phyloP scores from a whole-genome alignment of 108 stramenopile genomes.

The Aurantiochytrium sp. region DNA sequence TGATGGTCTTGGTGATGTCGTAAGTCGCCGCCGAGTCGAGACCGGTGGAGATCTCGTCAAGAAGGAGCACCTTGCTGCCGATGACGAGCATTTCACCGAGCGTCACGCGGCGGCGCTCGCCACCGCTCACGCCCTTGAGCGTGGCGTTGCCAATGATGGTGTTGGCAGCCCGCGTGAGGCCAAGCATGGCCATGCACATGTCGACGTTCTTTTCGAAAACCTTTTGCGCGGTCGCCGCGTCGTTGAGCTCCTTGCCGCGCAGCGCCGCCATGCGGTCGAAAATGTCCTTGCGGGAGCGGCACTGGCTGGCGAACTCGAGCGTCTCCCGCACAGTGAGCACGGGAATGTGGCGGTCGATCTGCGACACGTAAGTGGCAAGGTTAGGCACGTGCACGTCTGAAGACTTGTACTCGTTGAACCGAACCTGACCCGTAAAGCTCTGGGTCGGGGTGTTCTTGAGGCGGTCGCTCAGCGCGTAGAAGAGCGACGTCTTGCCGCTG shows the following conservation, averaged over 20 bases:
- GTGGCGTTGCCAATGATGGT: conserved; percentile 59
- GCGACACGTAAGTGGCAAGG: conserved; percentile 10
- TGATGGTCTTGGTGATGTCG: conserved; percentile 65
- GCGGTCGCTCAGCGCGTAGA: background rate
- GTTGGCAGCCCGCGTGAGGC: conserved; percentile 41
- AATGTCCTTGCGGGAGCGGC: background rate
- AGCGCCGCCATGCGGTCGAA: background rate
- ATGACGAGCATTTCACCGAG: conserved; percentile 69
- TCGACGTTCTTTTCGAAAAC: conserved; percentile 47
- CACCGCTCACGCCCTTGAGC: conserved; percentile 76
- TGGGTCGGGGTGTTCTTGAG: background rate
- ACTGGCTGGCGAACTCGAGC: conserved; percentile 3
- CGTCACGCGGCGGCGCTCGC: conserved; percentile 74
- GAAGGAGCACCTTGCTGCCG: conserved; percentile 42
- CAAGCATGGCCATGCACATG: conserved; percentile 47
- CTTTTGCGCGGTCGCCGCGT: background rate
- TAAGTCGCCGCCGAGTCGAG: conserved; percentile 74
- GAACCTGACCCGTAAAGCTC: background rate
- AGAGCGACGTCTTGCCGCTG: background rate
- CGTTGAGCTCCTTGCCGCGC: background rate
- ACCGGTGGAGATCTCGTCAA: conserved; percentile 71
- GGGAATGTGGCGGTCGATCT: conserved; percentile 7
- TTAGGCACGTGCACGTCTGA: background rate
- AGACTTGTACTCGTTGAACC: background rate
- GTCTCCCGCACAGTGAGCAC: conserved; percentile 38